These are phyloP conservation scores for Calonectria hongkongensis DNA, from an alignment of 2,329 filamentous ascomycete genomes.

Conservation along the genomic window DNA sequence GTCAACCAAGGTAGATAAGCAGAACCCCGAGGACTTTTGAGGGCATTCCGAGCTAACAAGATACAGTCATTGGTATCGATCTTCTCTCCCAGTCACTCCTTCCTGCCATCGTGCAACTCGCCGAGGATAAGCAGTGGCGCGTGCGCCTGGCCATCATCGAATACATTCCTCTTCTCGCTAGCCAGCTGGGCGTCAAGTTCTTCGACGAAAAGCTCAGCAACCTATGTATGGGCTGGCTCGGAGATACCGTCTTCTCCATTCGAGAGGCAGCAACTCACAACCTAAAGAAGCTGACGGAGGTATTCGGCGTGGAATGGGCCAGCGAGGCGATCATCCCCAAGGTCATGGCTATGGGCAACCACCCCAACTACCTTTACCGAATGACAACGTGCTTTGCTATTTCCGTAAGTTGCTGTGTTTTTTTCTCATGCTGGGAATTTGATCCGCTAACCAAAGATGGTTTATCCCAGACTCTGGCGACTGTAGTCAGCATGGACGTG, in stretches of 20 bases:
- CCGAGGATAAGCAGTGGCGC: conserved; percentile 99
- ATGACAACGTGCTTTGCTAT: conserved; percentile 99
- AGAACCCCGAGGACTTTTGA: background rate
- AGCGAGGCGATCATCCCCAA: conserved; percentile 98
- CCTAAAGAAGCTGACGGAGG: conserved; percentile 97
- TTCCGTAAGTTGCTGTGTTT: conserved; percentile 79
- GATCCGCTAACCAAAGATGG: conserved; percentile 50
- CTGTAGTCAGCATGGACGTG: conserved; percentile 93
- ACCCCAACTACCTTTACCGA: conserved; percentile 98
- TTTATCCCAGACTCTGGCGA: conserved; percentile 86
- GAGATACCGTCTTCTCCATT: conserved; percentile 99
- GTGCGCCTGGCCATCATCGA: conserved; percentile 98
- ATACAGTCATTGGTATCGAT: conserved; percentile 94
- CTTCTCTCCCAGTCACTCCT: conserved; percentile 96
- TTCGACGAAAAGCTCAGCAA: conserved; percentile 98
- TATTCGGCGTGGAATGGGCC: conserved; percentile 98
- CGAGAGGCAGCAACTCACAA: conserved; percentile 98
- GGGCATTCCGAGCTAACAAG: conserved; percentile 47
- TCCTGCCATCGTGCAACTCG: conserved; percentile 96
- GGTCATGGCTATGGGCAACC: conserved; percentile 98
- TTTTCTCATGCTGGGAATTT: background rate
- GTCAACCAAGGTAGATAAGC: conserved; percentile 89
- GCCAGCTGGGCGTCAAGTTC: conserved; percentile 96
- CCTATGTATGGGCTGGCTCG: conserved; percentile 98
- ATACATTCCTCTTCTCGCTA: conserved; percentile 97